phyloP scores from a whole-genome alignment of 1,139 yeast genomes.

The Pneumocystis canis region DNA sequence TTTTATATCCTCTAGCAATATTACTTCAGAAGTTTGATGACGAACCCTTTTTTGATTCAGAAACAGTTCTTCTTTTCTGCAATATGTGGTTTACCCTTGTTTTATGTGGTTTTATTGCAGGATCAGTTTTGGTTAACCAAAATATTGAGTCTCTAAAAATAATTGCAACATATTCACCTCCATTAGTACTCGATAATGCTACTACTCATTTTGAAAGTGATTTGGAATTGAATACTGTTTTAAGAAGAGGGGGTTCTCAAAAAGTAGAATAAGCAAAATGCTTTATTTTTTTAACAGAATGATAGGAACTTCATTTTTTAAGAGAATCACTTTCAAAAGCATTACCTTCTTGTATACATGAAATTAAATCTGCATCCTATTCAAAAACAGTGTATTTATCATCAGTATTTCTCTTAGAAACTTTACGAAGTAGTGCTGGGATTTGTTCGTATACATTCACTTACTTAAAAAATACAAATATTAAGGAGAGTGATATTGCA shows the following conservation, averaged over 20 bases:
- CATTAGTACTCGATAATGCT: slow-evolving; percentile 75
- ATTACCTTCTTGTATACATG: slow-evolving; percentile 14
- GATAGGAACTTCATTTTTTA: slow-evolving; percentile 21
- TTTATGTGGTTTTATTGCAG: slow-evolving; percentile 68
- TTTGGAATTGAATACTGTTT: slow-evolving; percentile 76
- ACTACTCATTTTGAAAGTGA: slow-evolving; percentile 85
- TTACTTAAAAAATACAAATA: slow-evolving; percentile 78
- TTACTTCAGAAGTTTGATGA: slow-evolving; percentile 47
- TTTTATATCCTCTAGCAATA: slow-evolving; percentile 60
- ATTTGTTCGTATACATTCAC: slow-evolving; percentile 59
- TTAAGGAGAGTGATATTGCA: slow-evolving; percentile 58
- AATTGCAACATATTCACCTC: slow-evolving; percentile 82
- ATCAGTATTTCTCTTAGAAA: slow-evolving; percentile 65
- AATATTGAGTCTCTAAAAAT: slow-evolving; percentile 39
- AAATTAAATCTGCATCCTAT: slow-evolving; percentile 43
- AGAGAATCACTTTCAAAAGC: slow-evolving; percentile 5
- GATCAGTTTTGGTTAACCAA: slow-evolving; percentile 40
- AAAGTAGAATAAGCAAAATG: slow-evolving; percentile 50
- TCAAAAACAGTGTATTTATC: slow-evolving; percentile 81
- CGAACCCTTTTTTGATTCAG: slow-evolving; percentile 31
- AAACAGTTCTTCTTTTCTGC: slow-evolving; percentile 39
- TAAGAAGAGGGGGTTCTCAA: slow-evolving; percentile 74
- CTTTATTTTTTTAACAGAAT: not conserved
- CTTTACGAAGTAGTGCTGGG: slow-evolving; percentile 64
- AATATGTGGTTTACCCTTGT: slow-evolving; percentile 92